phyloP scores from a whole-genome alignment of 495 filamentous ascomycete genomes.

The Apiosordaria backusii region DNA sequence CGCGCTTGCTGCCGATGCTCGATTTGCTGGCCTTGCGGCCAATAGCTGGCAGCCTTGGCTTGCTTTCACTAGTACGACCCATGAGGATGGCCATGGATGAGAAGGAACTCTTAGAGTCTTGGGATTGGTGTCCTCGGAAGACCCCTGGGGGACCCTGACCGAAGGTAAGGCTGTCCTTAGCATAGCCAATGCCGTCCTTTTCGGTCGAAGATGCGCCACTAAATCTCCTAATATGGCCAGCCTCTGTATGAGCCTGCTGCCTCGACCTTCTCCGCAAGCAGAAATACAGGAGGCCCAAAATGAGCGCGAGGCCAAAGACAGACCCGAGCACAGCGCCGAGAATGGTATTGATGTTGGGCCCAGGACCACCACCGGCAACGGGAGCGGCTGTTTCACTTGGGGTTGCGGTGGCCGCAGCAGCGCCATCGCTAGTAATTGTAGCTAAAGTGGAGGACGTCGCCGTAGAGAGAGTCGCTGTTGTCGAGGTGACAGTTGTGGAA shows the following conservation, averaged over 20 bases:
- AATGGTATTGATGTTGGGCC: constrained; percentile 43
- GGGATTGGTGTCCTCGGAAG: constrained; percentile 45
- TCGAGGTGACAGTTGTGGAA: constrained; percentile 35
- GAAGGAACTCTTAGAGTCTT: constrained; percentile 48
- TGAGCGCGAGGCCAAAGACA: constrained; percentile 64
- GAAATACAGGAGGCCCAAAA: constrained; percentile 67
- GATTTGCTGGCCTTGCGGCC: constrained; percentile 46
- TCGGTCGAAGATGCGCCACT: constrained; percentile 51
- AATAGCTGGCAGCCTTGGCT: constrained; percentile 34
- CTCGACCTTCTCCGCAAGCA: constrained; percentile 58
- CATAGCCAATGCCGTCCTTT: constrained; percentile 48
- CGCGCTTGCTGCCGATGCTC: constrained; percentile 48
- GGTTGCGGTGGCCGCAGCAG: constrained; percentile 32
- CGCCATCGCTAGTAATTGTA: constrained; percentile 4
- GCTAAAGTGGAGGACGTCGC: constrained; percentile 40
- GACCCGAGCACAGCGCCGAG: constrained; percentile 78
- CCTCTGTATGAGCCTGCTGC: constrained; percentile 43
- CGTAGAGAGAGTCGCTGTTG: constrained; percentile 31
- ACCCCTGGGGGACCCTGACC: constrained; percentile 32
- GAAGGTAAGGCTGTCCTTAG: constrained; percentile 54
- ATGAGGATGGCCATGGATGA: constrained; percentile 57
- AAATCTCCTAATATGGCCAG: constrained; percentile 46
- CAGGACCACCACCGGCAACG: constrained; percentile 13
- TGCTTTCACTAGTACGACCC: constrained; percentile 43
- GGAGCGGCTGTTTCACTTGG: constrained; percentile 30